phyloP scores from a whole-genome alignment of 164 flowering plant genomes.

The Piper betle region DNA sequence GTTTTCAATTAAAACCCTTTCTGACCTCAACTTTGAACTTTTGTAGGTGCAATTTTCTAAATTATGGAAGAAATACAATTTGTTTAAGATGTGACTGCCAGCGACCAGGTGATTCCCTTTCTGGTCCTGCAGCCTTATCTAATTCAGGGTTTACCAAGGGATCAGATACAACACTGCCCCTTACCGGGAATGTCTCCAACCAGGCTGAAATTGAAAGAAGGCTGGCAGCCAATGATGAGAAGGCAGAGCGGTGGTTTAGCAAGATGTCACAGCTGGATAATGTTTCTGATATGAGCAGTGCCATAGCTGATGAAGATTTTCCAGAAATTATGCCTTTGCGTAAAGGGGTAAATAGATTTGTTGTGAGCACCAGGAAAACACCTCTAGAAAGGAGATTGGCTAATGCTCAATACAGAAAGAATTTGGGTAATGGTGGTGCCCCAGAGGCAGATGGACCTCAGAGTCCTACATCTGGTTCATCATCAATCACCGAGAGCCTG shows the following conservation, averaged over 20 bases:
- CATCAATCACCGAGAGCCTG: conserved; percentile 19
- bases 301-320: conserved; percentile 45
- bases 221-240: conserved; percentile 46
- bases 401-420: conserved; percentile 26
- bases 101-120: conserved; percentile 36
- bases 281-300: conserved; percentile 30
- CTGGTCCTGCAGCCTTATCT: conserved; percentile 8
- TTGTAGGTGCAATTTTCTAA: conserved; percentile 69
- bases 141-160: conserved; percentile 11
- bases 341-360: conserved; percentile 63
- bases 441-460: conserved; percentile 8
- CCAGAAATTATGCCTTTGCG: conserved; percentile 70
- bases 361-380: conserved; percentile 62
- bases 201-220: conserved; percentile 24
- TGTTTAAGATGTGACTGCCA: conserved; percentile 93
- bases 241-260: conserved; percentile 52
- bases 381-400: conserved; percentile 58
- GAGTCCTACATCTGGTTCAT: conserved; percentile 6
- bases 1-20: neutral
- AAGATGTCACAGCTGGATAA: conserved; percentile 50
- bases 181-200: conserved; percentile 16
- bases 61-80: conserved; percentile 57
- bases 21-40: too few relatives aligned
- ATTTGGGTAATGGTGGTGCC: conserved; percentile 22
- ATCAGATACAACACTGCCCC: neutral